Evolutionary conservation across 1,139 yeast genomes (phyloP), one percentile per base, ranked within the genome.

Genomic region (Lipomyces yarrowii): DNA sequence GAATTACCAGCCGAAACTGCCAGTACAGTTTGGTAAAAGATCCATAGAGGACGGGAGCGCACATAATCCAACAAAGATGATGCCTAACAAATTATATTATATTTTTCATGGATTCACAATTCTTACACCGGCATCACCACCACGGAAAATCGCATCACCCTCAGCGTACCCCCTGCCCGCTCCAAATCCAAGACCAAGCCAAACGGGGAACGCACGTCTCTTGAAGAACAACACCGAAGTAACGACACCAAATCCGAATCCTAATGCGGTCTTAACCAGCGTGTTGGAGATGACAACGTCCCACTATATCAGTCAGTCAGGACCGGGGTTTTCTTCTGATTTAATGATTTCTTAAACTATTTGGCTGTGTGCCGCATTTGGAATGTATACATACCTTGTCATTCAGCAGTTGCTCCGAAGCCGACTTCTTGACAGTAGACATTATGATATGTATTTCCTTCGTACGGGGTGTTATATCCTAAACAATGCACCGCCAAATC

Each of bases 161-260:
- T 94, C 99, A 70, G 98, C 87, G 80, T 92, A 94, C 63, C 97
- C 97, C 82, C 98, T 89, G 72, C 99, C 99, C 70, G 93, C 84
- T 71, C 99, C 99, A 74, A 94, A 93, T 55, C 98, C 99, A 72
- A 91, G 81, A 72, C 98, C 98, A 69, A 93, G 80, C 97, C 98
- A 93, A 59, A 93, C 98, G 64, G 98, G 98, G 86, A 91, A 94
- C 5, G 96, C 85, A 81, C 98, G 89, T 84, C 98, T 91, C 79
- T 85, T 90, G 83, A 94, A 94, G 64, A 94, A 80, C 70, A 96
- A 81, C 60, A 93, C 96, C n/a, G 97, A 91, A 53, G 96, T 90
- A 67, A 93, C 85, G 58, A 96, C 97, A 79, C 99, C 99, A 61
- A 90, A 96, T 70, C 98, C 98, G 72, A 96, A 89, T 64, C 99